Percentiles rank a stretch among this genome's conserved stretches.
phyloP scores from a whole-genome alignment of 257 asterid genomes.

The Ehretia macrophylla region DNA sequence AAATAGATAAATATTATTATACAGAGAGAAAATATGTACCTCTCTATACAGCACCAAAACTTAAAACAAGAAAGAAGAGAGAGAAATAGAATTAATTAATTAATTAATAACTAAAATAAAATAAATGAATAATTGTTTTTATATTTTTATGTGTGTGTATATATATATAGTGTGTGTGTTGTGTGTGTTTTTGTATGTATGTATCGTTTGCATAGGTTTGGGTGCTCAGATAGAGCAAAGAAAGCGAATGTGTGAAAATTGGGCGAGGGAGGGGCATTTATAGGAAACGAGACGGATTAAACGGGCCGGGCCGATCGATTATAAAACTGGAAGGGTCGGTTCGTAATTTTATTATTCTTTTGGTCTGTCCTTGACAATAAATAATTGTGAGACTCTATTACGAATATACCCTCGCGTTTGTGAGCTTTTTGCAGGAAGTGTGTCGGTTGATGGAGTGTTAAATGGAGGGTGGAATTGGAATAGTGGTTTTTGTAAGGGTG shows the following conservation, averaged over 20 bases:
- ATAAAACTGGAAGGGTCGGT: too few relatives aligned
- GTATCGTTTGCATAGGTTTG: neutral
- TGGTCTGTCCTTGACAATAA: too few relatives aligned
- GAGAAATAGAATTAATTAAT: slow-evolving; percentile 31
- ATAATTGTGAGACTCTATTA: too few relatives aligned
- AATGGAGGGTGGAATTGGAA: too few relatives aligned
- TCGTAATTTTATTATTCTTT: too few relatives aligned
- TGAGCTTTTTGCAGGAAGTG: too few relatives aligned
- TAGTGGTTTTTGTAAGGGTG: too few relatives aligned
- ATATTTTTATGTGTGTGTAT: too few relatives aligned
- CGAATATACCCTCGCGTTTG: too few relatives aligned
- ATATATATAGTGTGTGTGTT: neutral
- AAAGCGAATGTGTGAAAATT: slow-evolving; percentile 8
- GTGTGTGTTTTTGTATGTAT: neutral
- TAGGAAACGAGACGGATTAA: slow-evolving; percentile 31
- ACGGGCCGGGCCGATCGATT: too few relatives aligned
- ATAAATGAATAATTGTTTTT: slow-evolving; percentile 3
- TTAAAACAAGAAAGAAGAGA: slow-evolving; percentile 12
- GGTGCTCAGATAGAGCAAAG: slow-evolving; percentile 15
- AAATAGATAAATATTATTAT: neutral
- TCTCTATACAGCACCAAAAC: neutral
- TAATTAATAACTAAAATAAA: neutral
- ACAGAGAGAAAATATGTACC: neutral
- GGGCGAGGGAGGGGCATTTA: slow-evolving; percentile 45
- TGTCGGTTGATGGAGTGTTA: too few relatives aligned